Evolutionary conservation across 441 rosid genomes (phyloP).

Genomic region (Populus tomentosa): DNA sequence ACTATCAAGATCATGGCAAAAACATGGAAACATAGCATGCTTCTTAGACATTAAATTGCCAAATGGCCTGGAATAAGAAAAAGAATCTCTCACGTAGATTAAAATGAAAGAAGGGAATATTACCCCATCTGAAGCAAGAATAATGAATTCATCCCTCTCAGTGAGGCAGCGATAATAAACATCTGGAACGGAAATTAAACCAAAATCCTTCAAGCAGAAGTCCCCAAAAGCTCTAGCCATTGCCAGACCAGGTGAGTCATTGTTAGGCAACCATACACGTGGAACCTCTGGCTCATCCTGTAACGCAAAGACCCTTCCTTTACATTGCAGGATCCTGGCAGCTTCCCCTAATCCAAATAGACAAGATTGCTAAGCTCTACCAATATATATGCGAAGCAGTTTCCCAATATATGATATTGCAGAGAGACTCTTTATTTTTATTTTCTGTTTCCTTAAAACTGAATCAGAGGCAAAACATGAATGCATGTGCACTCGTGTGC

Average conservation of each 20-base stretch:
- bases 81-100: background rate
- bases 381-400: background rate
- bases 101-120: constrained; percentile 11
- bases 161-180: constrained; percentile 50
- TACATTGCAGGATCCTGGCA: constrained; percentile 76
- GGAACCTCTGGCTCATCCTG: constrained; percentile 91
- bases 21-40: constrained; percentile 6
- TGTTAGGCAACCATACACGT: constrained; percentile 88
- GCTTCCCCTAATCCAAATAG: constrained; percentile 60
- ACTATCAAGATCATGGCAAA: background rate
- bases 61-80: background rate
- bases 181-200: constrained; percentile 87
- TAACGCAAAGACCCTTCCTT: constrained; percentile 92
- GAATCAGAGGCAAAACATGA: constrained; percentile 1
- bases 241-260: constrained; percentile 91
- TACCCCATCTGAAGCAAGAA: constrained; percentile 98
- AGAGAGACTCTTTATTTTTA: background rate
- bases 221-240: constrained; percentile 99
- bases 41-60: background rate
- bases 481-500: too few species aligned
- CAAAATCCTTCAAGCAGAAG: constrained; percentile 90
- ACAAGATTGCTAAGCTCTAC: constrained; percentile 9
- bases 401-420: background rate
- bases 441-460: background rate
- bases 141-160: constrained; percentile 71